A percentile compares a stretch with the other conserved stretches of the same genome.
Evolutionary conservation across 805 yeast genomes (phyloP).

Genomic region (Myxozyma kluyveri): DNA sequence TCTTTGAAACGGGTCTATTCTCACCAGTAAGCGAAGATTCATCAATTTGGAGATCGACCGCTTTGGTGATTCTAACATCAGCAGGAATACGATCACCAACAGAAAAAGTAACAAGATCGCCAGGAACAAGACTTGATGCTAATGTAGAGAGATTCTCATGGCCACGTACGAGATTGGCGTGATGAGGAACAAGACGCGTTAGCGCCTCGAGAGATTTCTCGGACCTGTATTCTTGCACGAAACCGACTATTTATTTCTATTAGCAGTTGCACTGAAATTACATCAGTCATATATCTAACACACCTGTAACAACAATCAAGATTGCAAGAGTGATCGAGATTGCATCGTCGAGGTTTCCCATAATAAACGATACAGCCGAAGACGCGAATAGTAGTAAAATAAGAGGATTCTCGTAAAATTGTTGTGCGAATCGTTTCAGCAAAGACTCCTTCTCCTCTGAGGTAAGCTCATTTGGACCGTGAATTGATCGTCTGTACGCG

Average conservation of each 20-base stretch:
- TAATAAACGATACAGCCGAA: conserved; percentile 76
- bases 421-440: conserved; percentile 67
- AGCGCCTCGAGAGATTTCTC: conserved; percentile 93
- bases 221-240: conserved; percentile 93
- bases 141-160: conserved; percentile 60
- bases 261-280: no score
- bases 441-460: conserved; percentile 69
- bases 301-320: conserved; percentile 73
- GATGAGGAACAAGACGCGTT: conserved; percentile 93
- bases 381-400: conserved; percentile 86
- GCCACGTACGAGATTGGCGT: conserved; percentile 86
- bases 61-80: conserved; percentile 75
- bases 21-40: conserved; percentile 97
- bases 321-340: conserved; percentile 91
- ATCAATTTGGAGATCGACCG: conserved; percentile 80
- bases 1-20: conserved; percentile 78
- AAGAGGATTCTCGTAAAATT: conserved; percentile 87
- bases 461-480: conserved; percentile 78
- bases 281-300: no score
- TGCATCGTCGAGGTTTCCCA: conserved; percentile 98
- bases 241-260: conserved; percentile 83
- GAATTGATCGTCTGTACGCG: conserved; percentile 62
- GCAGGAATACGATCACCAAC: conserved; percentile 98
- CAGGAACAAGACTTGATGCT: conserved; percentile 89
- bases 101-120: conserved; percentile 83